Conservation (phyloP, 73 alveolate species). For the Symbiodinium pilosum region DNA sequence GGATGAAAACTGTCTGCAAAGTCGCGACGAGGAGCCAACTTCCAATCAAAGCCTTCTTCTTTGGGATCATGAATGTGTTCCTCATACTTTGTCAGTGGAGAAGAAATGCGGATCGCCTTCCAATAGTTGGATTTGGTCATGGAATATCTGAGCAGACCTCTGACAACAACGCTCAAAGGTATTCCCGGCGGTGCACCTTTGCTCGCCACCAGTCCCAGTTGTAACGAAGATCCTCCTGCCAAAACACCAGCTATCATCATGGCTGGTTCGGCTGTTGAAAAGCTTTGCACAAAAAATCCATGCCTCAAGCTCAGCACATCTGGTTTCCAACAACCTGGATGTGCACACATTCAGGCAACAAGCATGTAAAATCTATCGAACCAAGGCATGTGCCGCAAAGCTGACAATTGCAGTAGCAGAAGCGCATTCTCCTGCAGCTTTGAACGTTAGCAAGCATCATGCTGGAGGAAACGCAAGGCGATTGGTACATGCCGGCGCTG, state of each 20-base stretch:
- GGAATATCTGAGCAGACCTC: no score
- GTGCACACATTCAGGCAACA: neutral
- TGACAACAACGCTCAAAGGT: no score
- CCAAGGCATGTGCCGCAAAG: no score
- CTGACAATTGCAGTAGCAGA: neutral
- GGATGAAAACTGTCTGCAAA: no score
- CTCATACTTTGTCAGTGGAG: slow-evolving; percentile 9
- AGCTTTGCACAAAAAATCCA: no score
- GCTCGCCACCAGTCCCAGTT: slow-evolving; percentile 7
- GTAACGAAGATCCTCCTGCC: neutral
- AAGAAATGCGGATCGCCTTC: slow-evolving; percentile 48
- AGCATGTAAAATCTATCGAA: no score
- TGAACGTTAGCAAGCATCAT: no score
- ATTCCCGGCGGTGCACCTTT: neutral
- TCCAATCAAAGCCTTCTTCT: slow-evolving; percentile 16
- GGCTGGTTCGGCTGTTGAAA: no score
- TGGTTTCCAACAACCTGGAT: neutral
- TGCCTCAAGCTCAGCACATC: neutral
- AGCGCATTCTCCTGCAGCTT: neutral
- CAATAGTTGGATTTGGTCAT: no score
- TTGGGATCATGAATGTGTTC: neutral
- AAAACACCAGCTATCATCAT: neutral
- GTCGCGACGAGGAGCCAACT: neutral
- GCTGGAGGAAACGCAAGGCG: no score
- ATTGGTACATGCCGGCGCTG: no score